phyloP scores from a whole-genome alignment of 768 basidiomycete species.

The Cystoderma amianthinum region DNA sequence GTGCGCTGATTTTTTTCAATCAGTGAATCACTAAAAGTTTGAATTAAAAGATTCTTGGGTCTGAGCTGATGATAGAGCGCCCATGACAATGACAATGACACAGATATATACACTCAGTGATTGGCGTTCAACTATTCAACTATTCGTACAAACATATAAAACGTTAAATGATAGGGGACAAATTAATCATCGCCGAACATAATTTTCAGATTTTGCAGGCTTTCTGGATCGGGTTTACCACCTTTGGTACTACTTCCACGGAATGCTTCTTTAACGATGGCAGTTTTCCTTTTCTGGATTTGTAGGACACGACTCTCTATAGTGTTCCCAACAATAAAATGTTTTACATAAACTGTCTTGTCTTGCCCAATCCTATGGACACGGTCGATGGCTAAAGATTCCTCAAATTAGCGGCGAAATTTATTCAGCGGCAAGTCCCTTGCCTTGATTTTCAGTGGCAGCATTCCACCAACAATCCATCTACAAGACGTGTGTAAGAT shows the following conservation, averaged over 20 bases:
- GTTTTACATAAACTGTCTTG: conserved; percentile 75
- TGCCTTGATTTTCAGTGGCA: conserved; percentile 76
- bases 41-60: too few relatives aligned
- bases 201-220: conserved; percentile 74
- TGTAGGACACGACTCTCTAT: conserved; percentile 75
- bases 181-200: conserved; percentile 55
- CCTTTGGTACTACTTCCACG: conserved; percentile 36
- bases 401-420: neutral
- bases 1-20: too few relatives aligned
- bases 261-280: conserved; percentile 82
- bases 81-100: too few relatives aligned
- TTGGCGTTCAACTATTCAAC: too few relatives aligned
- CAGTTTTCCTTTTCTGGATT: conserved; percentile 83
- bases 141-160: too few relatives aligned
- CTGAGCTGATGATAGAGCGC: too few relatives aligned
- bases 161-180: neutral
- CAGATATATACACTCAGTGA: too few relatives aligned
- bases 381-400: conserved; percentile 68
- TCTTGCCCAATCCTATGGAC: conserved; percentile 85
- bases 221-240: conserved; percentile 54
- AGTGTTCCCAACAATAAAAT: conserved; percentile 74
- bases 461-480: conserved; percentile 96
- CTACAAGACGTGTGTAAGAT: conserved; percentile 23
- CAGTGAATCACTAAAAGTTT: too few relatives aligned
- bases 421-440: neutral